Percentiles rank a stretch among this genome's conserved stretches.
phyloP scores from a whole-genome alignment of 2,329 filamentous ascomycete species.

The Aspergillus pseudotamarii region DNA sequence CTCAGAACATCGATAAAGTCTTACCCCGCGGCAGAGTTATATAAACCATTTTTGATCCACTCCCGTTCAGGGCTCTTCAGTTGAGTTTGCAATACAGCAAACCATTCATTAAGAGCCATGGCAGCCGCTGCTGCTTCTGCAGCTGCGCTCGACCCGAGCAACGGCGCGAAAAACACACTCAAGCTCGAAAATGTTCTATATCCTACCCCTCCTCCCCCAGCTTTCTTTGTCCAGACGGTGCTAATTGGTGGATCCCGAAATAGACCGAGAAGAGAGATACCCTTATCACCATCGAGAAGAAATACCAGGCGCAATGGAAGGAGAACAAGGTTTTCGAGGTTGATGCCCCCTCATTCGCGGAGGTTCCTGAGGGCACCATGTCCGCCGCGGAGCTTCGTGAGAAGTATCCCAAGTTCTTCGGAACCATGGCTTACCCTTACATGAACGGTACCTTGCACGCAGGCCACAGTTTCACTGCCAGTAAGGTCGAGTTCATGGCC shows the following conservation, averaged over 20 bases:
- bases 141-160: slow-evolving; percentile 57
- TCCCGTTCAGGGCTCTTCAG: slow-evolving; percentile 19
- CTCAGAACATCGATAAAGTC: slow-evolving; percentile 14
- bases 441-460: slow-evolving; percentile 90
- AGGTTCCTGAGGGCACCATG: slow-evolving; percentile 75
- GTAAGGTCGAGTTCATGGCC: slow-evolving; percentile 89
- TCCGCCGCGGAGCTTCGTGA: slow-evolving; percentile 73
- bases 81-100: slow-evolving; percentile 29
- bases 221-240: slow-evolving; percentile 20
- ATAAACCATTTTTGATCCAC: slow-evolving; percentile 11
- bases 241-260: slow-evolving; percentile 19
- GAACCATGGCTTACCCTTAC: slow-evolving; percentile 75
- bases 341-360: slow-evolving; percentile 76
- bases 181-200: slow-evolving; percentile 61
- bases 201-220: slow-evolving; percentile 28
- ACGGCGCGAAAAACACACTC: slow-evolving; percentile 61
- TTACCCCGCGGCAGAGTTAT: slow-evolving; percentile 9
- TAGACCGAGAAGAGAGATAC: slow-evolving; percentile 36
- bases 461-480: slow-evolving; percentile 88
- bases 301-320: slow-evolving; percentile 86
- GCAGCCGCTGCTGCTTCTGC: slow-evolving; percentile 54
- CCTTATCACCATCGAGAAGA: slow-evolving; percentile 67
- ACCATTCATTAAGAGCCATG: slow-evolving; percentile 35
- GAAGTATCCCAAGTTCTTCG: slow-evolving; percentile 89
- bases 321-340: slow-evolving; percentile 78